Conservation (phyloP, 2,329 filamentous ascomycete species). For the Fusarium cyanostomum region DNA sequence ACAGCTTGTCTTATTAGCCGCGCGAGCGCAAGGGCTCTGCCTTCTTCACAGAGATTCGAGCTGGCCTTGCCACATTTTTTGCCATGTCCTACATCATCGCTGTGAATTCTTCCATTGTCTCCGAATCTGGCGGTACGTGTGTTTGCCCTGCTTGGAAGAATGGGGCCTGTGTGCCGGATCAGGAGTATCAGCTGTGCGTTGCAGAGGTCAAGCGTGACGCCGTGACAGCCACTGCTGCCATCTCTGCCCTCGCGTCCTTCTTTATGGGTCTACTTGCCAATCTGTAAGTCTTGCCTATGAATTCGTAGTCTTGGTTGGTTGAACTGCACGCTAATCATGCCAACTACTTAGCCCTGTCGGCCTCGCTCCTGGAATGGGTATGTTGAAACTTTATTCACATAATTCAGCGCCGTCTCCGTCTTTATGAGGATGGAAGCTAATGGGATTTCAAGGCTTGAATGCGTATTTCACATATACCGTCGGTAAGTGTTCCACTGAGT, state of each 20-base stretch:
- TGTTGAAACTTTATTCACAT: constrained; percentile 9
- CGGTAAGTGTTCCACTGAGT: constrained; percentile 35
- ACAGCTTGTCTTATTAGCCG: constrained; percentile 54
- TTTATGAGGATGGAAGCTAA: constrained; percentile 1
- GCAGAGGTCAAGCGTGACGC: constrained; percentile 77
- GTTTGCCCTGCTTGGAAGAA: constrained; percentile 69
- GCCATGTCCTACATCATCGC: constrained; percentile 66
- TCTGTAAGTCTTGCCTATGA: constrained; percentile 56
- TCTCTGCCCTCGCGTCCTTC: constrained; percentile 81
- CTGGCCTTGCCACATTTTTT: constrained; percentile 83
- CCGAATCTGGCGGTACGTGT: constrained; percentile 78
- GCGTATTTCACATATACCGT: constrained; percentile 84
- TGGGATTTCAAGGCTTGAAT: constrained; percentile 66
- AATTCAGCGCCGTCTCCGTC: not conserved
- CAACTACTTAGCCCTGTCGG: constrained; percentile 46
- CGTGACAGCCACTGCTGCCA: constrained; percentile 86
- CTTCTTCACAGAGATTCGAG: constrained; percentile 86
- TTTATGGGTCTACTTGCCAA: constrained; percentile 87
- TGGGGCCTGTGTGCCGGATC: constrained; percentile 58
- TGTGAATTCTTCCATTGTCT: constrained; percentile 63
- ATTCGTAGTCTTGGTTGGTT: not conserved
- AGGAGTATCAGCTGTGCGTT: constrained; percentile 71
- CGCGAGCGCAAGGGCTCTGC: constrained; percentile 76
- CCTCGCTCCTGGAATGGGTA: constrained; percentile 56
- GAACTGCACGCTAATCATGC: constrained; percentile 3